Conservation (phyloP, 1,284 basidiomycete species). For the Cutaneotrichosporon mucoides region DNA sequence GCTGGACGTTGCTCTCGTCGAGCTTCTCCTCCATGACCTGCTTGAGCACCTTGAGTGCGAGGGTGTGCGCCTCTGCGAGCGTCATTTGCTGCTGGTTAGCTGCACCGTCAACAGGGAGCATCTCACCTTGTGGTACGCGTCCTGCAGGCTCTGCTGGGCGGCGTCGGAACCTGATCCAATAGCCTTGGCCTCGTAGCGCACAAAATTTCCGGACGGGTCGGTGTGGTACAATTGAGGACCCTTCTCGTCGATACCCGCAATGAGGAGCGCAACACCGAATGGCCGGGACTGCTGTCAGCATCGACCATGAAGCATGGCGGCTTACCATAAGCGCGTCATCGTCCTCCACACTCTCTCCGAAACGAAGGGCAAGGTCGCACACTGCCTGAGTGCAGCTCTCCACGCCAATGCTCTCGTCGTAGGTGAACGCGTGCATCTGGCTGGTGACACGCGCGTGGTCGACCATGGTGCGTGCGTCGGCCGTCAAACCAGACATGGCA, state of each 20-base stretch:
- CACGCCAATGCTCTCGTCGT: conserved; percentile 94
- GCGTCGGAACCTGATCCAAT: conserved; percentile 98
- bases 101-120: background rate
- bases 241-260: conserved; percentile 93
- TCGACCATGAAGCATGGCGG: background rate
- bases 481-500: conserved; percentile 96
- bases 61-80: conserved; percentile 76
- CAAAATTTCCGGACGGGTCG: conserved; percentile 96
- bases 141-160: conserved; percentile 93
- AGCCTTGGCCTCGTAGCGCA: conserved; percentile 95
- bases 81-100: conserved; percentile 73
- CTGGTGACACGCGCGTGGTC: conserved; percentile 98
- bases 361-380: conserved; percentile 93
- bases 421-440: conserved; percentile 95
- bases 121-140: conserved; percentile 90
- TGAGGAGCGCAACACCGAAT: conserved; percentile 95
- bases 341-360: conserved; percentile 98
- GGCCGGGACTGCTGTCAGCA: conserved; percentile 67
- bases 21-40: conserved; percentile 99
- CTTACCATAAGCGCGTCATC: conserved; percentile 94
- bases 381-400: conserved; percentile 97
- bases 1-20: conserved; percentile 95
- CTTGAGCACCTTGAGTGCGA: conserved; percentile 87
- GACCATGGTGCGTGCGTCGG: conserved; percentile 98
- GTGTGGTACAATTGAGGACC: conserved; percentile 98